Percentiles rank a stretch among this genome's conserved stretches.
Conservation (phyloP, 1,139 yeast species). For the Torulaspora pretoriensis region DNA sequence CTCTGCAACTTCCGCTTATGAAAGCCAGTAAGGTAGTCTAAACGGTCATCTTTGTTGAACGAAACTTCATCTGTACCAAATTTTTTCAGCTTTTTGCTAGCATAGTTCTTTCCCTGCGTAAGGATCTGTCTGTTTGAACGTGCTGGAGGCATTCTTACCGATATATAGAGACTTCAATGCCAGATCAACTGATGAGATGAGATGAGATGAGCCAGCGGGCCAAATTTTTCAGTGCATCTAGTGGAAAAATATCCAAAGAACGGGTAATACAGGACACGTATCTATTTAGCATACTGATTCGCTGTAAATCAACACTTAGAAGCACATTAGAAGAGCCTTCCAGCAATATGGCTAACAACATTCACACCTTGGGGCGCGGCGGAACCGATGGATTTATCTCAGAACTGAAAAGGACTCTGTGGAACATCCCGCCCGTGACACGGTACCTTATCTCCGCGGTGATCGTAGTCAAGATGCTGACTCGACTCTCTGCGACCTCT, state of each 20-base stretch:
- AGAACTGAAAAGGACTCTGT: constrained; percentile 6
- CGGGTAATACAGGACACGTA: constrained; percentile 4
- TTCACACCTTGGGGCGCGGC: constrained; percentile 6
- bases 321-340: background rate
- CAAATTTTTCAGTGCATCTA: constrained; percentile 6
- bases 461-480: constrained; percentile 11
- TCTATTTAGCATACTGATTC: background rate
- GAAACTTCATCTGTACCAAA: constrained; percentile 72
- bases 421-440: constrained; percentile 13
- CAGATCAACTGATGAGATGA: constrained; percentile 7
- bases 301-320: background rate
- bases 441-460: constrained; percentile 13
- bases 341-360: constrained; percentile 7
- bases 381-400: background rate
- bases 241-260: background rate
- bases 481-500: constrained; percentile 4
- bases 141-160: constrained; percentile 14
- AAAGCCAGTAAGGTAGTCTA: constrained; percentile 87
- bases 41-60: constrained; percentile 69
- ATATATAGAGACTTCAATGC: constrained; percentile 4
- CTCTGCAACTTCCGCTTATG: constrained; percentile 89
- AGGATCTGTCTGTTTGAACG: constrained; percentile 71
- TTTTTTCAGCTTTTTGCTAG: constrained; percentile 53
- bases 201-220: constrained; percentile 6
- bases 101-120: constrained; percentile 82